A percentile compares a stretch with the other conserved stretches of the same genome.
phyloP scores from a whole-genome alignment of 306 rosid genomes.

The Amphicarpaea edgeworthii region DNA sequence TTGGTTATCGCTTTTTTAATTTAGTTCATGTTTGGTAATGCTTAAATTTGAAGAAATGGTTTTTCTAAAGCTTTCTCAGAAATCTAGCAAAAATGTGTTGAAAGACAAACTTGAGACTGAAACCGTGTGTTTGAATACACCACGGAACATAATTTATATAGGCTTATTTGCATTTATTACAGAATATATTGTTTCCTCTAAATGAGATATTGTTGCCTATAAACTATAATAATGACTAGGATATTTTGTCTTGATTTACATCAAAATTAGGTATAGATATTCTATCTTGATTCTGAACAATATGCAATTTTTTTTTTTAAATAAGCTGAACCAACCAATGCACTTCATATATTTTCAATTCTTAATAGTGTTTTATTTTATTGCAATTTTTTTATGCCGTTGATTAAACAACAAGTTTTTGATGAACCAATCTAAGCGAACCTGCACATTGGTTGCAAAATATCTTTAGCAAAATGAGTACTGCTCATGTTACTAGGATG shows the following conservation, averaged over 20 bases:
- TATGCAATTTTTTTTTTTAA: neutral
- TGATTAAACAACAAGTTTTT: constrained; percentile 29
- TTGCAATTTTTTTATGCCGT: constrained; percentile 13
- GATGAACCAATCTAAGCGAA: constrained; percentile 27
- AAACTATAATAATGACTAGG: too few relatives aligned
- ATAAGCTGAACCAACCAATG: neutral
- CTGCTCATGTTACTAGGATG: constrained; percentile 28
- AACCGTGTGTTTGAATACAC: too few relatives aligned
- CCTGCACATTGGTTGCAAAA: constrained; percentile 13
- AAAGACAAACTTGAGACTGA: too few relatives aligned
- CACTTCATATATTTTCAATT: neutral
- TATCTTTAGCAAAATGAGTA: constrained; percentile 26
- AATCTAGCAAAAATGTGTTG: too few relatives aligned
- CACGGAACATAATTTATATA: too few relatives aligned
- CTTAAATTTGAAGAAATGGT: neutral
- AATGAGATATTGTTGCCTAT: too few relatives aligned
- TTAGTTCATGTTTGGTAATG: neutral
- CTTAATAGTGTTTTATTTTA: neutral
- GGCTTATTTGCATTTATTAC: too few relatives aligned
- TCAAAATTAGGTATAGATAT: too few relatives aligned
- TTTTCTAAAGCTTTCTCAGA: neutral
- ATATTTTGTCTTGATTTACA: too few relatives aligned
- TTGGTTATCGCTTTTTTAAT: constrained; percentile 39
- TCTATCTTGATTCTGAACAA: too few relatives aligned
- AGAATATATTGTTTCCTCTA: too few relatives aligned